Evolutionary conservation across 1,284 basidiomycete species (phyloP).

Genomic region (Erythrobasidium hasegawianum): DNA sequence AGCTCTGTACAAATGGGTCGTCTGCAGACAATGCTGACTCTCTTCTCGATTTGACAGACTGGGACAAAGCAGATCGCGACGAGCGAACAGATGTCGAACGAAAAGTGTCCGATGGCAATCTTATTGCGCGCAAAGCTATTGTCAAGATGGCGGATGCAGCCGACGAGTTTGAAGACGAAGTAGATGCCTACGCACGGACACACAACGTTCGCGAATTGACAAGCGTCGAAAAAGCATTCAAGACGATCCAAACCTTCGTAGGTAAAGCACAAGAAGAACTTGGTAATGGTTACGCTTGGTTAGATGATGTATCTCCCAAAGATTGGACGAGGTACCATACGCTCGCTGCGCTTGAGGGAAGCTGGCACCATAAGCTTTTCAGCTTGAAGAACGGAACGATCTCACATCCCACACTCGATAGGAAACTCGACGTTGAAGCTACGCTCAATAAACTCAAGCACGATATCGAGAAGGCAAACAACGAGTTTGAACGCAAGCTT

Average conservation of each 20-base stretch:
- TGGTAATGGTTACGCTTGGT: slow-evolving; percentile 41
- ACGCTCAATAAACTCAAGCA: slow-evolving; percentile 35
- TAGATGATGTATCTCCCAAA: slow-evolving; percentile 41
- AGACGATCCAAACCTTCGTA: slow-evolving; percentile 38
- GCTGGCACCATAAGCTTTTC: slow-evolving; percentile 36
- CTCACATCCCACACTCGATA: slow-evolving; percentile 35
- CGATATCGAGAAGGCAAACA: slow-evolving; percentile 34
- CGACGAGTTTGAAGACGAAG: slow-evolving; percentile 37
- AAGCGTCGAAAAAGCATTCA: slow-evolving; percentile 38
- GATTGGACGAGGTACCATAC: slow-evolving; percentile 44
- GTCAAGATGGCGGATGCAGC: slow-evolving; percentile 37
- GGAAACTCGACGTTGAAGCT: slow-evolving; percentile 26
- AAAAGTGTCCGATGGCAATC: slow-evolving; percentile 27
- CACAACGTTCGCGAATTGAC: slow-evolving; percentile 33
- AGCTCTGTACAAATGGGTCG: neutral
- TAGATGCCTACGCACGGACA: slow-evolving; percentile 35
- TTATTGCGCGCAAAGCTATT: slow-evolving; percentile 36
- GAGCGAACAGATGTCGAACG: slow-evolving; percentile 8
- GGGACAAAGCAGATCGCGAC: slow-evolving; percentile 22
- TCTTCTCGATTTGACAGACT: slow-evolving; percentile 14
- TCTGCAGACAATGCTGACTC: neutral
- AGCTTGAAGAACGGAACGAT: slow-evolving; percentile 37
- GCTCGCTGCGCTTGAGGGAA: slow-evolving; percentile 38
- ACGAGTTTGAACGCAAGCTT: slow-evolving; percentile 24
- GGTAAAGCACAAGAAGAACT: slow-evolving; percentile 43